phyloP scores from a whole-genome alignment of 1,284 basidiomycete species.

The Stygiomarasmius scandens region DNA sequence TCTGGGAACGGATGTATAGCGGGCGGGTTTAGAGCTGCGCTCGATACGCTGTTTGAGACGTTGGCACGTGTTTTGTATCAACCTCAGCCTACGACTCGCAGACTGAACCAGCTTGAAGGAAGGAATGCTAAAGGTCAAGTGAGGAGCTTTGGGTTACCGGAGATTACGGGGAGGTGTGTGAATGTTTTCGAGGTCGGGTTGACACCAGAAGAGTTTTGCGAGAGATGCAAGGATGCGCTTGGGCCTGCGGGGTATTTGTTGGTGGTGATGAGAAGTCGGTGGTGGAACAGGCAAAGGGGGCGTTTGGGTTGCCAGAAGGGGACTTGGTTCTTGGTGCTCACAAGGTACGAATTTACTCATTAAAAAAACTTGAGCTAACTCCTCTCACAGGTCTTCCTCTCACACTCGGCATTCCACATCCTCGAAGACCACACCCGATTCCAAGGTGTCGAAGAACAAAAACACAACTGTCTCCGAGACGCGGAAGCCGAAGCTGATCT shows the following conservation, averaged over 20 bases:
- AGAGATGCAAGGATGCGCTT: conserved; percentile 74
- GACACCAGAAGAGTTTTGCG: conserved; percentile 86
- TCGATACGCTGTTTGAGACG: conserved; percentile 87
- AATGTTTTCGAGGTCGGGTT: conserved; percentile 84
- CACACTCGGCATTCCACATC: conserved; percentile 84
- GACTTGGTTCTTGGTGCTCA: conserved; percentile 82
- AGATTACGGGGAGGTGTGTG: conserved; percentile 72
- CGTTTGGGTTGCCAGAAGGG: conserved; percentile 67
- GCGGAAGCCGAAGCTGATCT: conserved; percentile 77
- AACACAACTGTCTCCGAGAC: conserved; percentile 72
- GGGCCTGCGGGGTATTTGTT: conserved; percentile 42
- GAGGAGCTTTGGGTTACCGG: conserved; percentile 77
- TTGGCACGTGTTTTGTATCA: conserved; percentile 93
- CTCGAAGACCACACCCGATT: conserved; percentile 88
- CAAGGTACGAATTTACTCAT: conserved; percentile 61
- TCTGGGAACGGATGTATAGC: conserved; percentile 75
- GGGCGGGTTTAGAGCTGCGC: conserved; percentile 83
- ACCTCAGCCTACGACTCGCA: conserved; percentile 96
- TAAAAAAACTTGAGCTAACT: too few species aligned
- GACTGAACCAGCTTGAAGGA: conserved; percentile 91
- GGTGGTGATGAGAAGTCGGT: conserved; percentile 58
- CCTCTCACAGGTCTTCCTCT: conserved; percentile 94
- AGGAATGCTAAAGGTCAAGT: conserved; percentile 92
- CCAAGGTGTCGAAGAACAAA: conserved; percentile 83
- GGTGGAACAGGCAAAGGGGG: conserved; percentile 62